Conservation (phyloP, 2,329 filamentous ascomycete species). For the Cryphonectria radicalis region DNA sequence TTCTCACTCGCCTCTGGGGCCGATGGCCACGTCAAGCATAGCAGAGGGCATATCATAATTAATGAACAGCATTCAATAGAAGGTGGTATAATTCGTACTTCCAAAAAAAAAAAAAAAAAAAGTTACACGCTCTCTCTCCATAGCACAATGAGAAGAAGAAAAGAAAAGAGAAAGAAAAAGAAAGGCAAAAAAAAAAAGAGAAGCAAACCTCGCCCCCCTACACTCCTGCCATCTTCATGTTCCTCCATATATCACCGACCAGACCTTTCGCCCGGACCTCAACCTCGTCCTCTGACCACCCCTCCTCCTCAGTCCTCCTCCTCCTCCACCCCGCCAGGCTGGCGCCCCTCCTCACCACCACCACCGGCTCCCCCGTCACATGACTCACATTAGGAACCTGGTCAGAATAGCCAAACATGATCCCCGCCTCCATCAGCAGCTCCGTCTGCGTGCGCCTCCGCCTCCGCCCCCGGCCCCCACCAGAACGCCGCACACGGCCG, state of each 20-base stretch:
- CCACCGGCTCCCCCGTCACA: constrained; percentile 12
- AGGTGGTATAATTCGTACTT: not conserved
- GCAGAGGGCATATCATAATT: not conserved
- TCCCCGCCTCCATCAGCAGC: constrained; percentile 14
- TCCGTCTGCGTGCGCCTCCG: constrained; percentile 17
- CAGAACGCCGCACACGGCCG: not conserved
- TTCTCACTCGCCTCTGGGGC: not conserved
- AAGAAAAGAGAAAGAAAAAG: not conserved
- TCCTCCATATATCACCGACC: not conserved
- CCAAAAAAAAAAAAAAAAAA: no score
- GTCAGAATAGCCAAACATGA: constrained; percentile 13
- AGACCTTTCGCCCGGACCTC: not conserved
- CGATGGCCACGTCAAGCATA: not conserved
- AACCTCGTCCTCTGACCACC: not conserved
- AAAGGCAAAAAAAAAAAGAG: not conserved
- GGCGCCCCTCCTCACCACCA: not conserved
- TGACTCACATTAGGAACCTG: constrained; percentile 20
- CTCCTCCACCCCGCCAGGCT: not conserved
- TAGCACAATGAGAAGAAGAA: not conserved
- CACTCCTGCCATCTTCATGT: not conserved
- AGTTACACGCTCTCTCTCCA: not conserved
- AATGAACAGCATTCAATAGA: not conserved
- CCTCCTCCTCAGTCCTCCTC: not conserved
- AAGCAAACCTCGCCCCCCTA: not conserved
- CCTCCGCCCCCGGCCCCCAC: not conserved